phyloP scores from a whole-genome alignment of 192 early-diverging fungal genomes.

The Spizellomyces punctatus region DNA sequence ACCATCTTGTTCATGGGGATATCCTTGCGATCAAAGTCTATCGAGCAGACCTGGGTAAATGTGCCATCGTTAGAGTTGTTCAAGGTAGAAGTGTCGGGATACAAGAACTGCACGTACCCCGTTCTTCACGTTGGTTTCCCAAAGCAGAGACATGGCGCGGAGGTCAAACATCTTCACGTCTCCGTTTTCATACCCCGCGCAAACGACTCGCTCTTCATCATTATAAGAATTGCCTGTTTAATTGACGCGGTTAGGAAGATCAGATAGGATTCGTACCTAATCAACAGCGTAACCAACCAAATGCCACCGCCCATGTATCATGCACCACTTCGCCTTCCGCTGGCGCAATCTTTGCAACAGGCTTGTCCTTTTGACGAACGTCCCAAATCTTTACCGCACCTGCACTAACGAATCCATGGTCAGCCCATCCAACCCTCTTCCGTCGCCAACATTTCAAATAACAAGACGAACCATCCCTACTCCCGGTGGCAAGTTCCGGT shows the following conservation, averaged over 20 bases:
- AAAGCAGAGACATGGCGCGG: slow-evolving; percentile 53
- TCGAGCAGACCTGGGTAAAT: slow-evolving; percentile 43
- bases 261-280: not conserved
- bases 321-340: slow-evolving; percentile 42
- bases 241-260: not conserved
- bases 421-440: not conserved
- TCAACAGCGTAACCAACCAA: slow-evolving; percentile 50
- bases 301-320: slow-evolving; percentile 72
- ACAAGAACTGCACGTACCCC: slow-evolving; percentile 51
- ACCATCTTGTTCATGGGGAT: slow-evolving; percentile 58
- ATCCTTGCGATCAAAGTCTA: slow-evolving; percentile 63
- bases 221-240: slow-evolving; percentile 55
- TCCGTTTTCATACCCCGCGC: slow-evolving; percentile 76
- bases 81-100: not conserved
- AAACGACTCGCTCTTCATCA: slow-evolving; percentile 58
- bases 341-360: slow-evolving; percentile 62
- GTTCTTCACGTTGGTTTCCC: slow-evolving; percentile 72
- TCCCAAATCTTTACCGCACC: slow-evolving; percentile 78
- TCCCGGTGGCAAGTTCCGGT: slow-evolving; percentile 70
- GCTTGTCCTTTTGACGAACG: slow-evolving; percentile 59
- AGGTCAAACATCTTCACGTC: slow-evolving; percentile 74
- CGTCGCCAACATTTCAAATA: slow-evolving; percentile 17
- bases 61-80: not conserved
- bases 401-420: slow-evolving; percentile 23
- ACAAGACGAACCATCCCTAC: slow-evolving; percentile 60